Evolutionary conservation across 2,329 filamentous ascomycete species (phyloP).

Genomic region (Westerdykella ornata): DNA sequence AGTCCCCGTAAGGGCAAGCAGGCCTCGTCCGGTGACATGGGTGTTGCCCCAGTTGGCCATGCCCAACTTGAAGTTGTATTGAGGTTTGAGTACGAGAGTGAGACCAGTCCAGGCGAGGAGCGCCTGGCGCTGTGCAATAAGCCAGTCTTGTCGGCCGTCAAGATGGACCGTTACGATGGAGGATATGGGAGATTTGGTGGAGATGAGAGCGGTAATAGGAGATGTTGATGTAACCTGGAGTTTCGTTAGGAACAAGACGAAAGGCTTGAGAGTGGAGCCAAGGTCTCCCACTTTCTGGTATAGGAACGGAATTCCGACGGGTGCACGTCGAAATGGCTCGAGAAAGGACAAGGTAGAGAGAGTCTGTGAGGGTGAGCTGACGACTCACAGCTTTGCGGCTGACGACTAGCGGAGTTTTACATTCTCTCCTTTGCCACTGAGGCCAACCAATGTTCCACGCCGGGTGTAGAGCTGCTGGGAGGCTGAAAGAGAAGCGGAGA

Average conservation of each 20-base stretch:
- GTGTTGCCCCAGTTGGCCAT: constrained; percentile 89
- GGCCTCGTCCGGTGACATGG: constrained; percentile 76
- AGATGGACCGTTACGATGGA: constrained; percentile 83
- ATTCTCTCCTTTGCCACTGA: constrained; percentile 87
- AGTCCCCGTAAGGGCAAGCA: constrained; percentile 75
- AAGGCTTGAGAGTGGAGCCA: background rate
- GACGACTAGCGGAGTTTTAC: constrained; percentile 39
- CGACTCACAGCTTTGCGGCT: background rate
- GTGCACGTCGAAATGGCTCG: constrained; percentile 71
- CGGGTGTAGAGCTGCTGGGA: constrained; percentile 91
- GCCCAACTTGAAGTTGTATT: constrained; percentile 66
- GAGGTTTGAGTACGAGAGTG: constrained; percentile 68
- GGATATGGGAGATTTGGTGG: constrained; percentile 77
- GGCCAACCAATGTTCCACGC: constrained; percentile 80
- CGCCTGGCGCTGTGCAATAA: constrained; percentile 78
- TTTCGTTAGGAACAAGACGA: background rate
- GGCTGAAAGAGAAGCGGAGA: constrained; percentile 86
- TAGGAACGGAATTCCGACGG: constrained; percentile 84
- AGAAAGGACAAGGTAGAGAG: constrained; percentile 84
- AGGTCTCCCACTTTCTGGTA: constrained; percentile 61
- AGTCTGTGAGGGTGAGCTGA: constrained; percentile 48
- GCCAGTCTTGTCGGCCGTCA: constrained; percentile 93
- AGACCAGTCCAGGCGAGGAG: constrained; percentile 96
- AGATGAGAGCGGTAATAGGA: constrained; percentile 81
- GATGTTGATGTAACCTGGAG: constrained; percentile 71